Percentiles rank a stretch among this genome's conserved stretches.
These are phyloP conservation scores for Fusarium heterosporum DNA, from an alignment of 2,329 filamentous ascomycete genomes.

Conservation along the genomic window DNA sequence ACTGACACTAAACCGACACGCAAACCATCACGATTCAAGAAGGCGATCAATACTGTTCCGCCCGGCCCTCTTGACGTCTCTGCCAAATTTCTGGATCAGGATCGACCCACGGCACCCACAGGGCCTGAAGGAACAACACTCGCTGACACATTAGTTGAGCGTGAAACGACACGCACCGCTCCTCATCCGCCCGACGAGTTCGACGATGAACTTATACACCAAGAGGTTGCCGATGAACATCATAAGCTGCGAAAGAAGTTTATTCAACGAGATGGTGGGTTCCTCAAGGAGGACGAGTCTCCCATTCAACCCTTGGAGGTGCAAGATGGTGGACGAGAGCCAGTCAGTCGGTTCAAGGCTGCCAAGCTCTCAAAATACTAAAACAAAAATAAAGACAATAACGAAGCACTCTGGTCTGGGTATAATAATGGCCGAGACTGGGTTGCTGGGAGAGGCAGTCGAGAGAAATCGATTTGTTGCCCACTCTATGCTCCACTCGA, in stretches of 20 bases:
- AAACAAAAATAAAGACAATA: conserved; percentile 30
- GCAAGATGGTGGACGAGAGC: conserved; percentile 70
- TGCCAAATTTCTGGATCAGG: conserved; percentile 54
- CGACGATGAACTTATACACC: conserved; percentile 75
- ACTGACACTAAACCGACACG: conserved; percentile 52
- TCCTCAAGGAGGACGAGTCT: conserved; percentile 77
- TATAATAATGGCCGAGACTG: conserved; percentile 12
- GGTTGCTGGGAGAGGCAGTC: conserved; percentile 37
- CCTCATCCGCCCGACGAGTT: conserved; percentile 70
- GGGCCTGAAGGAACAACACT: conserved; percentile 68
- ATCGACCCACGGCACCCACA: conserved; percentile 56
- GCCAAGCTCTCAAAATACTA: conserved; percentile 70
- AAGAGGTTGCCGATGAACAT: conserved; percentile 85
- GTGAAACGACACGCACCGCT: conserved; percentile 51
- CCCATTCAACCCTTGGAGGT: conserved; percentile 76
- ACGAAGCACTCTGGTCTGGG: conserved; percentile 11
- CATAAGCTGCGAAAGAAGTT: conserved; percentile 84
- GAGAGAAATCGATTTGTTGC: conserved; percentile 48
- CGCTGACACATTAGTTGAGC: conserved; percentile 70
- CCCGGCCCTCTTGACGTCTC: conserved; percentile 60
- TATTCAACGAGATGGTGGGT: conserved; percentile 86
- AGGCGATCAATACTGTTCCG: conserved; percentile 52
- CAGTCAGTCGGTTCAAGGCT: conserved; percentile 79
- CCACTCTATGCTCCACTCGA: conserved; percentile 34
- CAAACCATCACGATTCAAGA: conserved; percentile 66